These are phyloP conservation scores for Suillus clintonianus DNA, from an alignment of 768 basidiomycete genomes.

Conservation along the genomic window DNA sequence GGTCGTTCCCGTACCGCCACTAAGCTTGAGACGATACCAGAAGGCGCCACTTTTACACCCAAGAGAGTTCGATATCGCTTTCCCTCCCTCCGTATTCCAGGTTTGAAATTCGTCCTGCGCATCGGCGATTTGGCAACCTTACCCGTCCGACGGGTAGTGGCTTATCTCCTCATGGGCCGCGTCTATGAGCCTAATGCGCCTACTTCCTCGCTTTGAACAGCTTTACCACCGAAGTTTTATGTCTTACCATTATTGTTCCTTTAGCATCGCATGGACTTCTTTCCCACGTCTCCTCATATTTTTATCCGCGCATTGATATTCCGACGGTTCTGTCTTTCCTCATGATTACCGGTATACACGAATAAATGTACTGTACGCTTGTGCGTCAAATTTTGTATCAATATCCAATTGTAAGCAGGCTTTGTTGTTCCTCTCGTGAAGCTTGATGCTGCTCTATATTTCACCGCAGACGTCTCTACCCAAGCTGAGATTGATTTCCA, in stretches of 20 bases:
- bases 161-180: constrained; percentile 25
- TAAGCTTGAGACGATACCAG: constrained; percentile 42
- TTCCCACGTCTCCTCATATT: not conserved
- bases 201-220: constrained; percentile 5
- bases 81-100: constrained; percentile 25
- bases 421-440: not conserved
- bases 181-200: constrained; percentile 21
- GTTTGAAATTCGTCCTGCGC: constrained; percentile 28
- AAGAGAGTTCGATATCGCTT: constrained; percentile 12
- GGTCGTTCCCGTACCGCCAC: constrained; percentile 23
- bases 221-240: not conserved
- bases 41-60: constrained; percentile 33
- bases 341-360: constrained; percentile 8
- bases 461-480: not conserved
- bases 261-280: not conserved
- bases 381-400: not conserved
- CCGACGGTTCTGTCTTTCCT: not conserved
- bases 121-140: constrained; percentile 31
- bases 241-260: constrained; percentile 5
- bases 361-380: not conserved
- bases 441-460: not conserved
- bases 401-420: not conserved
- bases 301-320: not conserved
- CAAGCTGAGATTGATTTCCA: not conserved
- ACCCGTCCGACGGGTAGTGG: constrained; percentile 26